Conservation (phyloP, 495 filamentous ascomycete species). For the Polyplosphaeria fusca region DNA sequence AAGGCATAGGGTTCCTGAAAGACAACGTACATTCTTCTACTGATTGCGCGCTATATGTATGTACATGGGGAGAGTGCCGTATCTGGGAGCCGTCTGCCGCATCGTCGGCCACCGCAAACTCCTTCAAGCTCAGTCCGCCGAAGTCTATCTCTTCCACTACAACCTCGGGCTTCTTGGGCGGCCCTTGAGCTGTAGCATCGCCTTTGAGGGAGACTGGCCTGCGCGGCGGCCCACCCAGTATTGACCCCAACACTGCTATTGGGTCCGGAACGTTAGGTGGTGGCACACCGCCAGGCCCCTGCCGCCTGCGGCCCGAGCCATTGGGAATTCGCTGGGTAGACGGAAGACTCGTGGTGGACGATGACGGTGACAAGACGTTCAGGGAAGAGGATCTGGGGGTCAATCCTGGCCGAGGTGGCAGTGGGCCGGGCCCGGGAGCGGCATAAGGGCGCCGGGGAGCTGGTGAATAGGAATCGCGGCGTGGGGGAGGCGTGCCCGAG, state of each 20-base stretch:
- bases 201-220: slow-evolving; percentile 12
- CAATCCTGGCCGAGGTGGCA: slow-evolving; percentile 56
- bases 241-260: slow-evolving; percentile 64
- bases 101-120: slow-evolving; percentile 54
- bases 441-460: slow-evolving; percentile 61
- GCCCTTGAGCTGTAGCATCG: neutral
- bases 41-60: slow-evolving; percentile 62
- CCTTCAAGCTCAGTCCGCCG: slow-evolving; percentile 66
- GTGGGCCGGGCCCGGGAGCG: slow-evolving; percentile 49
- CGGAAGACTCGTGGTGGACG: slow-evolving; percentile 71
- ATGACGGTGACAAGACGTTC: slow-evolving; percentile 62
- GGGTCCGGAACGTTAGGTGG: slow-evolving; percentile 66
- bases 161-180: slow-evolving; percentile 43
- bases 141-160: slow-evolving; percentile 73
- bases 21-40: slow-evolving; percentile 72
- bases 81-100: slow-evolving; percentile 42
- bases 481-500: slow-evolving; percentile 56
- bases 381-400: slow-evolving; percentile 63
- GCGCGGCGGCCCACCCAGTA: slow-evolving; percentile 57
- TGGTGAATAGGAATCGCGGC: slow-evolving; percentile 67
- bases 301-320: slow-evolving; percentile 54
- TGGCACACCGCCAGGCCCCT: slow-evolving; percentile 53
- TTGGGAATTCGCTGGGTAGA: slow-evolving; percentile 59
- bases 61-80: slow-evolving; percentile 36
- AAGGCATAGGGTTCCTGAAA: slow-evolving; percentile 15